phyloP scores from a whole-genome alignment of 441 rosid species.

The Gossypium gossypioides region DNA sequence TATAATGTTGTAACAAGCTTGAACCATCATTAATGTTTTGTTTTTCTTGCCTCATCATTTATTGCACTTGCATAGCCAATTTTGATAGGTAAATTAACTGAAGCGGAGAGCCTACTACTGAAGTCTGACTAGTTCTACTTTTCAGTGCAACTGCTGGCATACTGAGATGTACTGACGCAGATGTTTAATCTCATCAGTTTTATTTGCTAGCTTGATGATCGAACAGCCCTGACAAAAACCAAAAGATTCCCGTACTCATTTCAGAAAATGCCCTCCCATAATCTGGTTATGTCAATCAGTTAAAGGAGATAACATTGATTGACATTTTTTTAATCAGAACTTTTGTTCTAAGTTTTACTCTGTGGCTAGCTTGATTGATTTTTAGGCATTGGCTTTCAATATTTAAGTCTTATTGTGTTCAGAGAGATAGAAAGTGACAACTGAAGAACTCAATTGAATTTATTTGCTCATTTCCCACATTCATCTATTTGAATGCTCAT shows the following conservation, averaged over 20 bases:
- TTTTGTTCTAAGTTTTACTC: neutral
- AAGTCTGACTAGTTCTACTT: neutral
- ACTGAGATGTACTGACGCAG: neutral
- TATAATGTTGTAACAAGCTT: neutral
- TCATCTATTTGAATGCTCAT: neutral
- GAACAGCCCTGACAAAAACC: neutral
- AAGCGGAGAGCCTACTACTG: neutral
- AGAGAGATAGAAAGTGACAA: constrained; percentile 9
- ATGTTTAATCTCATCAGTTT: neutral
- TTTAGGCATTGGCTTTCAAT: neutral
- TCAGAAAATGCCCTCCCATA: neutral
- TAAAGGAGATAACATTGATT: neutral
- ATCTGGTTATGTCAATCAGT: neutral
- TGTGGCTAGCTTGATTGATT: neutral
- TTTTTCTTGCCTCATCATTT: neutral
- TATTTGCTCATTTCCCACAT: neutral
- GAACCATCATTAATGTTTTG: neutral
- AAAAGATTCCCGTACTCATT: neutral
- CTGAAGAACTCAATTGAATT: neutral
- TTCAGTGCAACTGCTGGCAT: neutral
- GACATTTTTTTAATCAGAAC: neutral
- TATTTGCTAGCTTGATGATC: neutral
- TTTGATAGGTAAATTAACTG: neutral
- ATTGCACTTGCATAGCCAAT: neutral
- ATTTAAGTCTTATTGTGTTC: neutral